These are phyloP conservation scores for Colletotrichum cordylinicola DNA, from an alignment of 2,329 filamentous ascomycete genomes.

Conservation along the genomic window DNA sequence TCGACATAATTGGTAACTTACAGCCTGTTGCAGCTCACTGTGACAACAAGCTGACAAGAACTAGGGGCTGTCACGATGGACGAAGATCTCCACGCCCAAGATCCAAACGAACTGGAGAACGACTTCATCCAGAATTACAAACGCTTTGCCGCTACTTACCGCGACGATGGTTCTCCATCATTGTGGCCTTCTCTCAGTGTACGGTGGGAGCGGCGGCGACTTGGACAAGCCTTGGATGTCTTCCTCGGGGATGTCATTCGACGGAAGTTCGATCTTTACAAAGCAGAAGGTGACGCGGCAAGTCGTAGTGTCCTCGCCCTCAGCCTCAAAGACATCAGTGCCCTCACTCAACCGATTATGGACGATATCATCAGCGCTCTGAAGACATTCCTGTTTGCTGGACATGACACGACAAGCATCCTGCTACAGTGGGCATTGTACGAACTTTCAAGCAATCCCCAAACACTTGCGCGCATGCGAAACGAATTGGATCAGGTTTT, in stretches of 20 bases:
- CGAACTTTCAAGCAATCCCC: constrained; percentile 37
- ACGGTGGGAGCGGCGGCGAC: constrained; percentile 18
- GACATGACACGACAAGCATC: constrained; percentile 46
- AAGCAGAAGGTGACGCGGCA: not conserved
- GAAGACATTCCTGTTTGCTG: constrained; percentile 45
- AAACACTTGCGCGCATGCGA: constrained; percentile 31
- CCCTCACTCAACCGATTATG: constrained; percentile 31
- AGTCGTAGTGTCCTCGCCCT: constrained; percentile 38
- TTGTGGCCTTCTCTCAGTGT: not conserved
- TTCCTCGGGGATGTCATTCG: constrained; percentile 29
- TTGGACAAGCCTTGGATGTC: constrained; percentile 27
- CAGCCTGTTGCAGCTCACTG: too few species aligned
- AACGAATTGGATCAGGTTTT: constrained; percentile 41
- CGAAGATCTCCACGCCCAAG: constrained; percentile 37
- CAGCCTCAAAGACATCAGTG: constrained; percentile 32
- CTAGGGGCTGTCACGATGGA: constrained; percentile 37
- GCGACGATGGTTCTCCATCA: constrained; percentile 25
- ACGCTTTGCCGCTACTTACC: constrained; percentile 27
- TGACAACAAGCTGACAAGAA: not conserved
- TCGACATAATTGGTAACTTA: constrained; percentile 38
- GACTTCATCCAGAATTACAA: constrained; percentile 34
- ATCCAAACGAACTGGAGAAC: constrained; percentile 24
- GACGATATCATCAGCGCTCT: constrained; percentile 39
- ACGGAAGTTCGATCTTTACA: constrained; percentile 25
- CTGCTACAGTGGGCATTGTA: constrained; percentile 42